Evolutionary conservation across 2,329 filamentous ascomycete genomes (phyloP), one percentile per base, ranked within the genome.

Genomic region (Apiospora arundinis): DNA sequence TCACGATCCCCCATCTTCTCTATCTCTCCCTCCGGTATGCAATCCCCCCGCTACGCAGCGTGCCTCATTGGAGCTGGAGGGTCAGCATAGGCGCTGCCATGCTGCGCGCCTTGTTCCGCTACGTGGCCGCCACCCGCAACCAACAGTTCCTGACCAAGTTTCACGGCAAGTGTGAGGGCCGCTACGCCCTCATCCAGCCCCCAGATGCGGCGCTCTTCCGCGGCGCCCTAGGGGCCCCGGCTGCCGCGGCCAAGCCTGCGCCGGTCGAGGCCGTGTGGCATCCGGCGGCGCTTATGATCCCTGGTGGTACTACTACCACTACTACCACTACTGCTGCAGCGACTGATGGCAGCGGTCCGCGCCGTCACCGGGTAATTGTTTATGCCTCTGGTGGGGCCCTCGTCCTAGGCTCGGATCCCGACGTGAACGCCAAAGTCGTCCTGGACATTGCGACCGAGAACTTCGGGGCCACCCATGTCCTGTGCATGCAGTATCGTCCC

Each of bases 401-500:
- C 12, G 73, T 77, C 8, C 32, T 73, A 5, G 75, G 70, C 0
- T 77, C 42, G 28, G 74, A 73, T 25, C 67, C 69, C n/a, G 65
- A 74, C 0, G 28, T 69, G 14, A 68, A 14, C 21, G 73, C 69
- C 14, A 23, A 25, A 8, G n/a, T 16, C 18, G 37, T 72, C 11
- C n/a, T 71, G 12, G 56, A 45, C 8, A 42, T 73, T 21, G 44
- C 73, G 40, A 70, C 63, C n/a, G 42, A 63, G 44, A 48, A 71
- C 28, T 70, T 74, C 40, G 40, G 40, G 11, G 56, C 71, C 4
- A 72, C 73, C 2, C 72, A 72, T 25, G 68, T 68, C 1, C 63
- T 77, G 16, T 68, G 69, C 48, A 56, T 69, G 28, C 73, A 74
- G 21, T 77, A 74, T 67, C 75, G 76, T 44, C 46, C 74, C 18